Conservation (phyloP, 2,329 filamentous ascomycete species). For the Hypoxylon sp. region DNA sequence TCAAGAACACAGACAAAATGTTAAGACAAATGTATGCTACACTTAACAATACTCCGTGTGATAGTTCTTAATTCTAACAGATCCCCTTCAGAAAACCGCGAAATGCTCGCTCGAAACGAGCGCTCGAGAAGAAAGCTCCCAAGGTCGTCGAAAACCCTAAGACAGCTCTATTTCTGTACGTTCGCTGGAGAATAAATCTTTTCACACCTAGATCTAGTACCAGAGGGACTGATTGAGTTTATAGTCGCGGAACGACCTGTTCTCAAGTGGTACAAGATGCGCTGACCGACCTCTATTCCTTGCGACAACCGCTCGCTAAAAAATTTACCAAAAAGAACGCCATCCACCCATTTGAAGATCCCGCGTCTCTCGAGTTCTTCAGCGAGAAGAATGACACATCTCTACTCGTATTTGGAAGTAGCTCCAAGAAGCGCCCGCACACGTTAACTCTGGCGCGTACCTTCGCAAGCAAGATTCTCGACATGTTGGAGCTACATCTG, state of each 20-base stretch:
- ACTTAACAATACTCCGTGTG: background rate
- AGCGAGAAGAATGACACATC: conserved; percentile 95
- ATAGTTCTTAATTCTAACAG: conserved; percentile 21
- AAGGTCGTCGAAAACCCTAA: conserved; percentile 93
- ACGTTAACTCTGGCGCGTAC: conserved; percentile 85
- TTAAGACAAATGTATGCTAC: conserved; percentile 51
- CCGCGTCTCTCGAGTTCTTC: conserved; percentile 92
- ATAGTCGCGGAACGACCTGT: conserved; percentile 81
- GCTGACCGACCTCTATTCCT: conserved; percentile 84
- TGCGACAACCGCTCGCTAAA: conserved; percentile 87
- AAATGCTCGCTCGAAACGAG: conserved; percentile 91
- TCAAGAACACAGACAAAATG: conserved; percentile 40
- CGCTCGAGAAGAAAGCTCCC: conserved; percentile 91
- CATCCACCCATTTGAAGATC: conserved; percentile 94
- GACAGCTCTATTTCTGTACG: conserved; percentile 83
- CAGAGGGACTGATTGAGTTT: conserved; percentile 27
- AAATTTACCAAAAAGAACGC: conserved; percentile 98
- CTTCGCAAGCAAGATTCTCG: conserved; percentile 88
- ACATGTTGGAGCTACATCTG: conserved; percentile 94
- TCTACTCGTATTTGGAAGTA: conserved; percentile 85
- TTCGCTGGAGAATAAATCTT: background rate
- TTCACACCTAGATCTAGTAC: background rate
- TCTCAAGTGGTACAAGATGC: conserved; percentile 87
- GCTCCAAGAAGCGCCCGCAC: conserved; percentile 95
- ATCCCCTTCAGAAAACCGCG: conserved; percentile 68